Percentiles rank a stretch among this genome's conserved stretches.
Conservation (phyloP, 2,329 filamentous ascomycete species). For the Ambrosiella beaveri region DNA sequence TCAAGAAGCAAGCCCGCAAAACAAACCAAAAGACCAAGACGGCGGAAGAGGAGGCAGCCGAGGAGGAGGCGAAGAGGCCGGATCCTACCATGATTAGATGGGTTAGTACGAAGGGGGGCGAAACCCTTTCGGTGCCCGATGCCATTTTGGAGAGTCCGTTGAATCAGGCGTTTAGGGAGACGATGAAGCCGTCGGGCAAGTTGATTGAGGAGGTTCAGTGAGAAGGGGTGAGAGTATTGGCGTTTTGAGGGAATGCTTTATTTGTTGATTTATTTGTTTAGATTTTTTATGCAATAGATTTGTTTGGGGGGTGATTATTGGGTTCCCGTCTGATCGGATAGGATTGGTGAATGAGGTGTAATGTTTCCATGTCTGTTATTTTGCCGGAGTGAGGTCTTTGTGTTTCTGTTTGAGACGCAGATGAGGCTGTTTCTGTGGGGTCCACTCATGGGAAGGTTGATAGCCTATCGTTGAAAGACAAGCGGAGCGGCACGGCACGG, state of each 20-base stretch:
- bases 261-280: neutral
- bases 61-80: constrained; percentile 33
- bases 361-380: neutral
- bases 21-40: constrained; percentile 37
- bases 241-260: neutral
- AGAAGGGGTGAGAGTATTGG: neutral
- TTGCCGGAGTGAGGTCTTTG: neutral
- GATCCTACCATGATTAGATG: constrained; percentile 51
- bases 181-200: constrained; percentile 19
- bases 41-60: constrained; percentile 21
- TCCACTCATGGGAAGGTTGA: too few relatives aligned
- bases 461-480: too few relatives aligned
- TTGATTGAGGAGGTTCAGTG: constrained; percentile 37
- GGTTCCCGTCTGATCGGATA: neutral
- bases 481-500: too few relatives aligned
- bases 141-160: constrained; percentile 49
- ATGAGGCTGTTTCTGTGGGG: too few relatives aligned
- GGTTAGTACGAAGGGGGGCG: constrained; percentile 50
- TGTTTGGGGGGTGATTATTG: neutral
- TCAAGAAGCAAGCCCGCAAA: constrained; percentile 73
- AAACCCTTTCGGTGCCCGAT: constrained; percentile 43
- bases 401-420: too few relatives aligned
- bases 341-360: too few relatives aligned
- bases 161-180: constrained; percentile 37
- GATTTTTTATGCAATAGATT: neutral